phyloP scores from a whole-genome alignment of 164 flowering plant species.

The Vitis vinifera region ASM3070453v1 NC_081805.1:9974001-9974500 shows the following conservation, averaged over 20 bases:
- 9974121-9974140: conserved; percentile 6
- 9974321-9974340: too few relatives aligned
- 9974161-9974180: conserved; percentile 88
- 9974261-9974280: too few relatives aligned
- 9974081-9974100: neutral
- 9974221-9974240: conserved; percentile 99
- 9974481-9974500: neutral
- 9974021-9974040: conserved; percentile 70
- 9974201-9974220: conserved; percentile 93
- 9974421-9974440: too few relatives aligned
- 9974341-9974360: too few relatives aligned
- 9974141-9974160: conserved; percentile 1
- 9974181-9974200: conserved; percentile 89
- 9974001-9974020: conserved; percentile 64
- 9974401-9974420: neutral
- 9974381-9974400: neutral
- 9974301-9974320: too few relatives aligned
- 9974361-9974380: neutral
- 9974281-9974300: too few relatives aligned
- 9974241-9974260: neutral
- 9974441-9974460: neutral
- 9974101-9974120: neutral
- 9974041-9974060: conserved; percentile 88
- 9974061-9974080: conserved; percentile 55
- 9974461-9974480: neutral